phyloP scores from a whole-genome alignment of 805 yeast species.

The Nakazawaea wickerhamii region DNA sequence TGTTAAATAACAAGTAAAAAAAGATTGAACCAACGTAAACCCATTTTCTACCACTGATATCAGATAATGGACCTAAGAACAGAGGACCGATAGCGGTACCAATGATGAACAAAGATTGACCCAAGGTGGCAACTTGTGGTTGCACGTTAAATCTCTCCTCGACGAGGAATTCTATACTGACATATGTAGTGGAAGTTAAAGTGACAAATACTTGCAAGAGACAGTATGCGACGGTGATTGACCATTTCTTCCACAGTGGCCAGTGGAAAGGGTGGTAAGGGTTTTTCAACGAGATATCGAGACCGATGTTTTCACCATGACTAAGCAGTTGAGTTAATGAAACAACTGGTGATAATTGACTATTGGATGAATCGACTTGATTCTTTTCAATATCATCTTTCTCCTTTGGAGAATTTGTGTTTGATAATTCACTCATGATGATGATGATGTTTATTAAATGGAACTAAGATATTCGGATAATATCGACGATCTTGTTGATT shows the following conservation, averaged over 20 bases:
- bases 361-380: background rate
- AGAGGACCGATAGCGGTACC: constrained; percentile 33
- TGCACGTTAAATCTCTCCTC: constrained; percentile 22
- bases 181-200: constrained; percentile 28
- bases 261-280: constrained; percentile 30
- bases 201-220: constrained; percentile 26
- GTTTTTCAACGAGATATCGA: constrained; percentile 19
- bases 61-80: constrained; percentile 30
- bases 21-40: constrained; percentile 27
- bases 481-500: too few relatives aligned
- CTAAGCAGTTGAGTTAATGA: constrained; percentile 11
- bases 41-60: constrained; percentile 32
- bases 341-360: constrained; percentile 6
- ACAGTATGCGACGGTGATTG: constrained; percentile 23
- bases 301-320: constrained; percentile 11
- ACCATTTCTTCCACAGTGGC: constrained; percentile 22
- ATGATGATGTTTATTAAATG: background rate
- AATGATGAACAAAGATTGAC: constrained; percentile 30
- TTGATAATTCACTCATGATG: background rate
- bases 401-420: background rate
- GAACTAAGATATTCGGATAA: too few relatives aligned
- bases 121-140: constrained; percentile 29
- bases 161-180: constrained; percentile 25
- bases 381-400: constrained; percentile 1
- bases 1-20: constrained; percentile 25